Evolutionary conservation across 345 rosid species (phyloP).

Genomic region (Eucalyptus erythrocorys): DNA sequence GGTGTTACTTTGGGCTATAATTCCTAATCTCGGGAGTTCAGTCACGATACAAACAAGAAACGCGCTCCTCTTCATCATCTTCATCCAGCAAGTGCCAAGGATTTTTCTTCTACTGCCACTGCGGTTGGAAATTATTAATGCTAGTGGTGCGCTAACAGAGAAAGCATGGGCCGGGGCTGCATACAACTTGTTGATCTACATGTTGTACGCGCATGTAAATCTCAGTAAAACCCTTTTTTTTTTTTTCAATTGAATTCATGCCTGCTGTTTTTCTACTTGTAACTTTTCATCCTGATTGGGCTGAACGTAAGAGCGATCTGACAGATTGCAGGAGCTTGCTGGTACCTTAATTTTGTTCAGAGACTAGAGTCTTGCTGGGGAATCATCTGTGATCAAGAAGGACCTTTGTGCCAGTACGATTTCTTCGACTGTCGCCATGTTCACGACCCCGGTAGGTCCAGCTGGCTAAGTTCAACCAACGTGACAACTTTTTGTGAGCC

Average conservation of each 20-base stretch:
- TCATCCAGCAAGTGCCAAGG: conserved; percentile 15
- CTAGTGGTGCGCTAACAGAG: conserved; percentile 12
- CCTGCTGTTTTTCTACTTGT: not conserved
- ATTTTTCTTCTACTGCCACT: conserved; percentile 9
- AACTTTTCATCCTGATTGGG: not conserved
- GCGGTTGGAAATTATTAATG: conserved; percentile 5
- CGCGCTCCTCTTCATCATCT: conserved; percentile 1
- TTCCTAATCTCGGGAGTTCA: not conserved
- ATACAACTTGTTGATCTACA: conserved; percentile 19
- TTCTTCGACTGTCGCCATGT: conserved; percentile 11
- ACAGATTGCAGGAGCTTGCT: conserved; percentile 22
- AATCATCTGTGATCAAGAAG: conserved; percentile 3
- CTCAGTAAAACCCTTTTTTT: not conserved
- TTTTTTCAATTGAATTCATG: not conserved
- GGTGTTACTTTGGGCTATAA: conserved; percentile 9
- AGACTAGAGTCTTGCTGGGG: conserved; percentile 23
- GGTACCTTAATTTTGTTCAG: conserved; percentile 20
- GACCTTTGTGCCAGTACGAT: not conserved
- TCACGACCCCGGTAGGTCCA: not conserved
- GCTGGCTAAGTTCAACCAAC: not conserved
- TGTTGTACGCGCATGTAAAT: conserved; percentile 23
- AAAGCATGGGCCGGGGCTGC: conserved; percentile 30
- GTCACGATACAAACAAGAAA: not conserved
- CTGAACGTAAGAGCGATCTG: not conserved
- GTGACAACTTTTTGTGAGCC: conserved; percentile 14